A percentile compares a stretch with the other conserved stretches of the same genome.
These are phyloP conservation scores for Musa balbisiana DNA, from an alignment of 202 grass and related monocot genomes.

Conservation along the genomic window DNA sequence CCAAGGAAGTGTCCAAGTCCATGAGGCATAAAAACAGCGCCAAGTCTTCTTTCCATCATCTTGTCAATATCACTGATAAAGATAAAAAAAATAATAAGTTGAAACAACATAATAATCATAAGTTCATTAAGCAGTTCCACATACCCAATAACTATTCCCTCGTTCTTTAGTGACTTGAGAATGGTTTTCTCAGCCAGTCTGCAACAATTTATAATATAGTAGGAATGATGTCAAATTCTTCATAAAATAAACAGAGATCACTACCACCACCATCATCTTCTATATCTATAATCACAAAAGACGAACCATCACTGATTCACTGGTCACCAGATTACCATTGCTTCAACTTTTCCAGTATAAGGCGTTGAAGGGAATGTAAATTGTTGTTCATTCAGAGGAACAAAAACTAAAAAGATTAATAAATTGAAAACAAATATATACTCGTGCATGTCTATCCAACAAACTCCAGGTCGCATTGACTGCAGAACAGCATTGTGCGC, in stretches of 20 bases:
- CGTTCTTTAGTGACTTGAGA: constrained; percentile 64
- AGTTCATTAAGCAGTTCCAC: background rate
- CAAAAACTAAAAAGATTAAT: constrained; percentile 3
- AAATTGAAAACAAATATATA: constrained; percentile 35
- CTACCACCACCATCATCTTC: no score
- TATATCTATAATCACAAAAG: no score
- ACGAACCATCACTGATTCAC: no score
- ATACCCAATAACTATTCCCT: constrained; percentile 62
- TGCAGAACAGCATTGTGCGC: constrained; percentile 82
- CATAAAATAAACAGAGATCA: background rate
- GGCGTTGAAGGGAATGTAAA: no score
- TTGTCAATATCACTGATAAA: constrained; percentile 62
- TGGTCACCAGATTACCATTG: no score
- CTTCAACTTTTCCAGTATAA: no score
- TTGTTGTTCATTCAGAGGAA: background rate
- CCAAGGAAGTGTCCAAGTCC: constrained; percentile 97
- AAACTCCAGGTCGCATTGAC: constrained; percentile 68
- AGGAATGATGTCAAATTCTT: background rate
- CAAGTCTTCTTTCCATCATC: constrained; percentile 81
- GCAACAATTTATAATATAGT: constrained; percentile 26
- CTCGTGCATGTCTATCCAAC: constrained; percentile 94
- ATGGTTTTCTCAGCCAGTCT: constrained; percentile 74
- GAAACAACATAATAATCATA: background rate
- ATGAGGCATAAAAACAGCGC: constrained; percentile 93
- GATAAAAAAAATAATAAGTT: background rate